A percentile compares a stretch with the other conserved stretches of the same genome.
These are phyloP conservation scores for Penicillium sp. DNA, from an alignment of 2,329 filamentous ascomycete species.

Conservation along the genomic window DNA sequence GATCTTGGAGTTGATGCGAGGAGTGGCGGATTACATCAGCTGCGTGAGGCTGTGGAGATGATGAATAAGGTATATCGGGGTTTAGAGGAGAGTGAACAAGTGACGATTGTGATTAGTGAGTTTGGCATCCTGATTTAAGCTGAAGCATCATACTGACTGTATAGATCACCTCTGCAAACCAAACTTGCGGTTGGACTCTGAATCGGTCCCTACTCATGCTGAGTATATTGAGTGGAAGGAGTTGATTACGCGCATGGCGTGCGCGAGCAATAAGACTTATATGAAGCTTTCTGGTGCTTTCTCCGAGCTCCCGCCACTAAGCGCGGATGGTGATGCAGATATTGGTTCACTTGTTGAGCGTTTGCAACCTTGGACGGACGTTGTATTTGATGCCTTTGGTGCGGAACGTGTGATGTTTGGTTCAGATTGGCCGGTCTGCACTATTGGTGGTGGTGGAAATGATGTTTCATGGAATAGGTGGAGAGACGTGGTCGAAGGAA, in stretches of 20 bases:
- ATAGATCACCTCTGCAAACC: constrained; percentile 90
- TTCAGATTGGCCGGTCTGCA: constrained; percentile 92
- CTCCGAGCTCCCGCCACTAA: constrained; percentile 67
- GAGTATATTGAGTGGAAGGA: constrained; percentile 69
- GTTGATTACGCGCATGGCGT: constrained; percentile 67
- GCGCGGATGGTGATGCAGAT: constrained; percentile 17
- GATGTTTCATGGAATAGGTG: constrained; percentile 72
- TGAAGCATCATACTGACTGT: constrained; percentile 8
- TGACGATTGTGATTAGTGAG: constrained; percentile 68
- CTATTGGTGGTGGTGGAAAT: constrained; percentile 60
- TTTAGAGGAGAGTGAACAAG: constrained; percentile 49
- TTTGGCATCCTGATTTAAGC: not conserved
- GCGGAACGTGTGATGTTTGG: constrained; percentile 79
- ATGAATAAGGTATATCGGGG: constrained; percentile 64
- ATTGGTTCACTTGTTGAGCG: constrained; percentile 51
- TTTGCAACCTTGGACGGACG: constrained; percentile 70
- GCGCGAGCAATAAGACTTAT: constrained; percentile 63
- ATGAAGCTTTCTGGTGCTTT: constrained; percentile 92
- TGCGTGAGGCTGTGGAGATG: constrained; percentile 71
- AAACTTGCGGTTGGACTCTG: constrained; percentile 61
- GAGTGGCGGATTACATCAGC: constrained; percentile 71
- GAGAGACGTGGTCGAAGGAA: constrained; percentile 67
- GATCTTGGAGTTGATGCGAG: constrained; percentile 83
- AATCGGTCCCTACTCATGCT: constrained; percentile 45
- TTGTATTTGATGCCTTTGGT: constrained; percentile 72